phyloP scores from a whole-genome alignment of 306 rosid genomes.

The Psophocarpus tetragonolobus region DNA sequence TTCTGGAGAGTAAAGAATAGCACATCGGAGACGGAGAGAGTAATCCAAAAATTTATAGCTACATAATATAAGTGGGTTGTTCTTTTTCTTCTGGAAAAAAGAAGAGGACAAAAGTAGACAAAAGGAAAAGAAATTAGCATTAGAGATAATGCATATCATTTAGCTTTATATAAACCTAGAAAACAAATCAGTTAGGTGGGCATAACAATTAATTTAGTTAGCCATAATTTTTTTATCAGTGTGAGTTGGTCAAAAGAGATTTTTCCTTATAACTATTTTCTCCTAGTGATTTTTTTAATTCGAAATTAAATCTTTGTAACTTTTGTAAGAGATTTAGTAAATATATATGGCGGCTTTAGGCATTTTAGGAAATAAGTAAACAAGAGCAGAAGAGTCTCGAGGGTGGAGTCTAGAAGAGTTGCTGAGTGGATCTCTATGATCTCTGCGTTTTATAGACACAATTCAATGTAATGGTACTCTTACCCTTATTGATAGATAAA shows the following conservation, averaged over 20 bases:
- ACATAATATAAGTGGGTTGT: not conserved
- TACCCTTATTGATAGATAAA: not conserved
- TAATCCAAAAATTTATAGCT: not conserved
- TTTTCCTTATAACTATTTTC: not conserved
- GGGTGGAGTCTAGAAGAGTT: conserved; percentile 15
- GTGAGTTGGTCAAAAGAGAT: not conserved
- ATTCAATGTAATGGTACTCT: not conserved
- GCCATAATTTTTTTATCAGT: not conserved
- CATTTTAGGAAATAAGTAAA: not conserved
- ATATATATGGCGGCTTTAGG: not conserved
- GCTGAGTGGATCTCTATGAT: conserved; percentile 21
- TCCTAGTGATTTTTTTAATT: not conserved
- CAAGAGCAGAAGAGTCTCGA: not conserved
- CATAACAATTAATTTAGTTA: not conserved
- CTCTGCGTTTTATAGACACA: not conserved
- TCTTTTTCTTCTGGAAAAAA: not conserved
- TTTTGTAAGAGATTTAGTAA: not conserved
- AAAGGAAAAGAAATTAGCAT: not conserved
- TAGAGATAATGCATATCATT: not conserved
- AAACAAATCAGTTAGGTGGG: conserved; percentile 24
- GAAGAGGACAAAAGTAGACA: not conserved
- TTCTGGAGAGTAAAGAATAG: not conserved
- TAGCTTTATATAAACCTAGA: conserved; percentile 16
- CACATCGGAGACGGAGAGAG: not conserved
- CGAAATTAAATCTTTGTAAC: not conserved